Evolutionary conservation across 768 basidiomycete species (phyloP).

Genomic region (Leucosporidium yakuticum): DNA sequence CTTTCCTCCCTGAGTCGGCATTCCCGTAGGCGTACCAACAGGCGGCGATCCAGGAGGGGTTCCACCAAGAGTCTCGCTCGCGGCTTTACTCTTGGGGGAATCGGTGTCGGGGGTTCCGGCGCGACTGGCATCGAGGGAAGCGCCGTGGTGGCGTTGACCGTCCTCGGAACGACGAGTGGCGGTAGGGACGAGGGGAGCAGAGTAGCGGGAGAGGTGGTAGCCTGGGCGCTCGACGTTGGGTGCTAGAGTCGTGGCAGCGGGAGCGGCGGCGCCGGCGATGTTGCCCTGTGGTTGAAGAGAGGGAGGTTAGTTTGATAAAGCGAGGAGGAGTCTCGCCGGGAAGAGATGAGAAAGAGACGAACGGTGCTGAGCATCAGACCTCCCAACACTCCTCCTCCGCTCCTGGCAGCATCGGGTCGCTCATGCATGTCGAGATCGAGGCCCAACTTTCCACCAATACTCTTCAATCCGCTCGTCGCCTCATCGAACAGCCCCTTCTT

Average conservation of each 20-base stretch:
- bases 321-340: neutral
- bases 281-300: conserved; percentile 43
- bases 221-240: conserved; percentile 49
- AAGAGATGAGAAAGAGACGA: neutral
- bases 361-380: conserved; percentile 64
- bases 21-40: no score
- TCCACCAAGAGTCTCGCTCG: no score
- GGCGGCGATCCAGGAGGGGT: no score
- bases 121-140: neutral
- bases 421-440: conserved; percentile 32
- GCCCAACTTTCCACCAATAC: conserved; percentile 32
- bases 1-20: neutral
- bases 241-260: conserved; percentile 41
- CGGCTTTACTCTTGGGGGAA: neutral
- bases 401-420: conserved; percentile 48
- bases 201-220: conserved; percentile 59
- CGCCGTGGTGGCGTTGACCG: neutral
- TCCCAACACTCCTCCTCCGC: conserved; percentile 60
- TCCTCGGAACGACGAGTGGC: neutral
- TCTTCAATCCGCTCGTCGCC: conserved; percentile 26
- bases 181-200: neutral
- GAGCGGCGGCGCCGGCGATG: conserved; percentile 59
- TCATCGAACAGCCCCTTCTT: conserved; percentile 14
- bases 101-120: neutral
- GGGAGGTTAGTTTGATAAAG: neutral